Evolutionary conservation across 139 green algal genomes (phyloP), one percentile per base, ranked within the genome.

Genomic region (Chlorella sp.): DNA sequence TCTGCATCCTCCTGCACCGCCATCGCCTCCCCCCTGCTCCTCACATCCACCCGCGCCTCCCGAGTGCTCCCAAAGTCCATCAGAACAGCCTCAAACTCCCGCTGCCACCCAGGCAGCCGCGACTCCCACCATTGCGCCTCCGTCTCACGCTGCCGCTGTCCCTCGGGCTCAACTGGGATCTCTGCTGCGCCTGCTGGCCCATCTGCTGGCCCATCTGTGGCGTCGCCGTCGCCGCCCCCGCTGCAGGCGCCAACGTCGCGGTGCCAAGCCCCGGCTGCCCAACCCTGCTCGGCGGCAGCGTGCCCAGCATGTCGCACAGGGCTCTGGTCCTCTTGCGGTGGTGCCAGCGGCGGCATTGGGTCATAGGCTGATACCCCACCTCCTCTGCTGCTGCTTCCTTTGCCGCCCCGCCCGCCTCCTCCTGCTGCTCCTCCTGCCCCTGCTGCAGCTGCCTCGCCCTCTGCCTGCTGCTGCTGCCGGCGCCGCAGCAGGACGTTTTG

Each of bases 11-110:
- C 96, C 84, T 98, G 95, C 53, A 97, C 48, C 28, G 83, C 76
- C 82, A 99, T 90, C 7, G 97, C 97, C 30, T 97, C 86, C 39
- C 64, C 53, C 32, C 97, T 91, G 32, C 79, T 95, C 36, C 53
- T 30, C 12, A 99, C 88, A 5, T 89, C n/a, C 4, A 94, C 76
- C 1, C 26, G 40, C 9, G 93, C 92, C 5, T 88, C 68, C 36
- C 89, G 78, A 0, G 93, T 90, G 40, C 94, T 97, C 42, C 97
- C 97, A 94, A 99, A 98, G 89, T 99, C 97, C 93, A 94, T 94
- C 24, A 95, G 81, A 83, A 95, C 92, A 22, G 91, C 90, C 80
- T 96, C 84, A 39, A 85, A 82, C 34, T 28, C 42, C 42, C 16
- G 42, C 71, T 32, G 71, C 85, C 84, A 88, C 0, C 32, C n/a